phyloP scores from a whole-genome alignment of 2,329 filamentous ascomycete species.

The Neopestalotiopsis clavispora region DNA sequence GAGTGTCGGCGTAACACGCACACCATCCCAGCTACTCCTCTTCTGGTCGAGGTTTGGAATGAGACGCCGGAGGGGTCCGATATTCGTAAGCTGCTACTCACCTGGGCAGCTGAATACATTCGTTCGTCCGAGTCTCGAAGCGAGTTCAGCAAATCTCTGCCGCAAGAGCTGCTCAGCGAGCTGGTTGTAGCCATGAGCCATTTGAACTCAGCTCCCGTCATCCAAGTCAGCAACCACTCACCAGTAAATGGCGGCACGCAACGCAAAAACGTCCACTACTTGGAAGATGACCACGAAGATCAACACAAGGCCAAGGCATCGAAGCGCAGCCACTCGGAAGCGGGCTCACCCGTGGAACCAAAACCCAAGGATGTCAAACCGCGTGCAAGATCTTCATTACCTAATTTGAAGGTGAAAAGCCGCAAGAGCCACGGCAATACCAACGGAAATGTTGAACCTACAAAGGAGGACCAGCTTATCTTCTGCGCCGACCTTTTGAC shows the following conservation, averaged over 20 bases:
- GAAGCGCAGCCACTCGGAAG: slow-evolving; percentile 48
- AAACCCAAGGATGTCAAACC: slow-evolving; percentile 29
- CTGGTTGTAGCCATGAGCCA: slow-evolving; percentile 67
- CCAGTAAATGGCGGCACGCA: slow-evolving; percentile 26
- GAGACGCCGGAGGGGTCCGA: slow-evolving; percentile 65
- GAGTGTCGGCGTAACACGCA: slow-evolving; percentile 58
- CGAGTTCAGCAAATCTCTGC: slow-evolving; percentile 65
- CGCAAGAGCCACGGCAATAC: slow-evolving; percentile 35
- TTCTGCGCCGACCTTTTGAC: slow-evolving; percentile 63
- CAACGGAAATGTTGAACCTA: slow-evolving; percentile 36
- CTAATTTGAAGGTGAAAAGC: slow-evolving; percentile 33
- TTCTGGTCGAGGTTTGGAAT: slow-evolving; percentile 66
- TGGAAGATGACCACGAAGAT: slow-evolving; percentile 49
- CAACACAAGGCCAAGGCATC: slow-evolving; percentile 34
- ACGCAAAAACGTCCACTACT: slow-evolving; percentile 55
- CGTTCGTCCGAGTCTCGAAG: slow-evolving; percentile 58
- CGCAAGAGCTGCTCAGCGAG: slow-evolving; percentile 66
- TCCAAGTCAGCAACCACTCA: slow-evolving; percentile 32
- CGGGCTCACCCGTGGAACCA: slow-evolving; percentile 21
- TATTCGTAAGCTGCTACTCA: slow-evolving; percentile 61
- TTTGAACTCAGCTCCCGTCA: slow-evolving; percentile 46
- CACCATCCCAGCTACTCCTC: slow-evolving; percentile 61
- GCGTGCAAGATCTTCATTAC: slow-evolving; percentile 34
- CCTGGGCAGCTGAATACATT: slow-evolving; percentile 69
- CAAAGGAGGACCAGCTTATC: slow-evolving; percentile 52